These are phyloP conservation scores for Spencermartinsiella europaea DNA, from an alignment of 805 yeast species.

Conservation along the genomic window DNA sequence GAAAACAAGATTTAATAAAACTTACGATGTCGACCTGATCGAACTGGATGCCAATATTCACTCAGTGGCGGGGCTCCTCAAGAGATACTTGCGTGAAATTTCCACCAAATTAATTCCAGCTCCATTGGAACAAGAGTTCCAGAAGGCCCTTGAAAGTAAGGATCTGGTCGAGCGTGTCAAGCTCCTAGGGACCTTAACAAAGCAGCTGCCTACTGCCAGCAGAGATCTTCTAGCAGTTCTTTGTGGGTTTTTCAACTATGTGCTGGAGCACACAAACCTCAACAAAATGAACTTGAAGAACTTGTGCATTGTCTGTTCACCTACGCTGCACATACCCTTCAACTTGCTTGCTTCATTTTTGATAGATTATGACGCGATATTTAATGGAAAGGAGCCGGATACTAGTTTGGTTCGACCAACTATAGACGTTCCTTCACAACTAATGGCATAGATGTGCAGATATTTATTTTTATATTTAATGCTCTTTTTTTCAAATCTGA, in stretches of 20 bases:
- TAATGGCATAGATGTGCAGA: background rate
- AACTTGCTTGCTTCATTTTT: slow-evolving; percentile 55
- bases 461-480: background rate
- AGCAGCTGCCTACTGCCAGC: slow-evolving; percentile 48
- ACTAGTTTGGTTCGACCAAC: background rate
- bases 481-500: background rate
- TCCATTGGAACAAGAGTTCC: slow-evolving; percentile 39
- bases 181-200: slow-evolving; percentile 31
- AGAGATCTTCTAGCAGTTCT: slow-evolving; percentile 57
- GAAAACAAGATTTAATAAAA: slow-evolving; percentile 61
- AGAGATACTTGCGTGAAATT: slow-evolving; percentile 73
- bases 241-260: slow-evolving; percentile 62
- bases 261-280: slow-evolving; percentile 51
- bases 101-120: slow-evolving; percentile 65
- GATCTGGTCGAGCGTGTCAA: slow-evolving; percentile 24
- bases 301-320: slow-evolving; percentile 73
- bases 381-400: slow-evolving; percentile 24
- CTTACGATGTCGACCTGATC: slow-evolving; percentile 64
- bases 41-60: slow-evolving; percentile 54
- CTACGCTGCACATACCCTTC: slow-evolving; percentile 66
- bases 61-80: slow-evolving; percentile 80
- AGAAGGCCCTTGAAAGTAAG: slow-evolving; percentile 30
- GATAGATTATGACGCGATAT: slow-evolving; percentile 57
- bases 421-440: background rate
- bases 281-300: slow-evolving; percentile 86